Evolutionary conservation across 805 yeast genomes (phyloP).

Genomic region (Lachancea sp.): DNA sequence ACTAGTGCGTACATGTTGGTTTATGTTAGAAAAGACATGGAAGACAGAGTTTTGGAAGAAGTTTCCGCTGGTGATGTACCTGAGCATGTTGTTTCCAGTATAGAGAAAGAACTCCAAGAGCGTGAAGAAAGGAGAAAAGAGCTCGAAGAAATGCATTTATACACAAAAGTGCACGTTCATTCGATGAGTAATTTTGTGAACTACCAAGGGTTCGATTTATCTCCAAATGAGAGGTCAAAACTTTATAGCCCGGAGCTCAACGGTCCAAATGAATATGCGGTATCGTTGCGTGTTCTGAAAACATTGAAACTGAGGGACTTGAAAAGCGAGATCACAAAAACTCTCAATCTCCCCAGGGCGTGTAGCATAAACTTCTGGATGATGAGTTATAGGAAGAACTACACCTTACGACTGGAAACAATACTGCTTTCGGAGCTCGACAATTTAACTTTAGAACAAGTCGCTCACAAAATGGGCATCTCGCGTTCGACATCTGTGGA

Average conservation of each 20-base stretch:
- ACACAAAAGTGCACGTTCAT: slow-evolving; percentile 51
- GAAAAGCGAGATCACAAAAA: slow-evolving; percentile 42
- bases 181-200: slow-evolving; percentile 48
- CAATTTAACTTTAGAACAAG: slow-evolving; percentile 43
- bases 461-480: slow-evolving; percentile 41
- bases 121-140: slow-evolving; percentile 49
- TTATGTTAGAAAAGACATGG: slow-evolving; percentile 62
- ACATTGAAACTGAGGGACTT: slow-evolving; percentile 48
- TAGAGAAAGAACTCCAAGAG: slow-evolving; percentile 57
- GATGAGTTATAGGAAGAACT: slow-evolving; percentile 61
- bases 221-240: slow-evolving; percentile 49
- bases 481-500: slow-evolving; percentile 46
- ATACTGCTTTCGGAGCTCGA: slow-evolving; percentile 30
- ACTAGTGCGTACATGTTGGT: slow-evolving; percentile 98
- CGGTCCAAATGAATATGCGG: slow-evolving; percentile 41
- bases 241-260: slow-evolving; percentile 46
- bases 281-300: slow-evolving; percentile 47
- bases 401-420: slow-evolving; percentile 57
- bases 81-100: slow-evolving; percentile 54
- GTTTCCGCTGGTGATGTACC: slow-evolving; percentile 56
- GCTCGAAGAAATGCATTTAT: slow-evolving; percentile 65
- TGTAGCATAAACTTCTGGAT: slow-evolving; percentile 52
- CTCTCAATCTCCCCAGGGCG: slow-evolving; percentile 35
- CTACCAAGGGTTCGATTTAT: slow-evolving; percentile 70
- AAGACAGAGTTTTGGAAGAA: slow-evolving; percentile 53